Percentiles rank a stretch among this genome's conserved stretches.
Evolutionary conservation across 148 eudicot species (phyloP).

Genomic region (Arbutus unedo): DNA sequence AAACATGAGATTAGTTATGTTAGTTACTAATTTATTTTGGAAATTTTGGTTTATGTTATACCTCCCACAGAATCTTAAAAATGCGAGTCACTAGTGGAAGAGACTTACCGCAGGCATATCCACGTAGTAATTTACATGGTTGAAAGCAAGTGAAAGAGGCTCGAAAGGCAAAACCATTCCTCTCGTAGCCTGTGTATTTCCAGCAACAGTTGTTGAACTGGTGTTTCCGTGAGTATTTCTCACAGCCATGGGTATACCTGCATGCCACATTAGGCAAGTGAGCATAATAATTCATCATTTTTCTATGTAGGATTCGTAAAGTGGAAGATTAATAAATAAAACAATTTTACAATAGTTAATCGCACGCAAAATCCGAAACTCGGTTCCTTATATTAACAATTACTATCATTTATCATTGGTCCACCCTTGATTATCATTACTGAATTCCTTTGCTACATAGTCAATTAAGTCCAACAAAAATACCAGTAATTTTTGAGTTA

Average conservation of each 20-base stretch:
- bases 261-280: neutral
- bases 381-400: neutral
- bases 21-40: neutral
- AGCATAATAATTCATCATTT: neutral
- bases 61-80: neutral
- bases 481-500: too few species aligned
- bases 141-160: slow-evolving; percentile 40
- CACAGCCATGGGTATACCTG: slow-evolving; percentile 7
- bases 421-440: neutral
- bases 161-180: slow-evolving; percentile 43
- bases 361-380: neutral
- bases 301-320: neutral
- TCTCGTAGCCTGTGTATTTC: slow-evolving; percentile 14
- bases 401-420: neutral
- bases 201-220: neutral
- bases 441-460: neutral
- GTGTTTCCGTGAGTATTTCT: neutral
- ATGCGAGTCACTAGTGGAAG: neutral
- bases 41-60: neutral
- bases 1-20: neutral
- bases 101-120: slow-evolving; percentile 26
- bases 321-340: neutral
- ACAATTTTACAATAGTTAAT: neutral
- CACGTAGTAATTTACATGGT: slow-evolving; percentile 32
- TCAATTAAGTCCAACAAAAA: too few species aligned